phyloP scores from a whole-genome alignment of 2,329 filamentous ascomycete genomes.

The Ustulina deusta region DNA sequence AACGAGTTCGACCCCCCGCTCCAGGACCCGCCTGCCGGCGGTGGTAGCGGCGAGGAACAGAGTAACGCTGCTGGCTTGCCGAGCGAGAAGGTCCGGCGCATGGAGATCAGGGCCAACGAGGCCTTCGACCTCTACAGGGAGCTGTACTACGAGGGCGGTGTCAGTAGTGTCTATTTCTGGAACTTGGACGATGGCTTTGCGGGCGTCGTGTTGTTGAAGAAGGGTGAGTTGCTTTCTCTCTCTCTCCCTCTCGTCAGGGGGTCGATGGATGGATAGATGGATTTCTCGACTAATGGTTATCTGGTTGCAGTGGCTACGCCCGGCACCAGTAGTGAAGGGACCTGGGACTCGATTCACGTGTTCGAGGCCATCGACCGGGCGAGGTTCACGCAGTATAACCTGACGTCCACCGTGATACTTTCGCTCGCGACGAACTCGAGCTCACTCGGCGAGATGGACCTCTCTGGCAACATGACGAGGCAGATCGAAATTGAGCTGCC shows the following conservation, averaged over 20 bases:
- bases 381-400: slow-evolving; percentile 93
- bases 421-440: slow-evolving; percentile 76
- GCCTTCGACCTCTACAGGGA: slow-evolving; percentile 97
- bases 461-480: slow-evolving; percentile 97
- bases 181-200: slow-evolving; percentile 98
- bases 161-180: slow-evolving; percentile 98
- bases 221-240: slow-evolving; percentile 68
- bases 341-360: slow-evolving; percentile 99
- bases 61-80: slow-evolving; percentile 83
- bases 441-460: slow-evolving; percentile 84
- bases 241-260: not conserved
- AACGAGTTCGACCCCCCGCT: slow-evolving; percentile 97
- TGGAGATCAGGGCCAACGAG: slow-evolving; percentile 94
- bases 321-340: slow-evolving; percentile 76
- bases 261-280: not conserved
- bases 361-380: slow-evolving; percentile 96
- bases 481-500: slow-evolving; percentile 93
- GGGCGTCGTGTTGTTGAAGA: slow-evolving; percentile 95
- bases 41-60: slow-evolving; percentile 63
- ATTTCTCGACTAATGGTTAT: slow-evolving; percentile 1
- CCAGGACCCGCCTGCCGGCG: slow-evolving; percentile 59
- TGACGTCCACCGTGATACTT: slow-evolving; percentile 96
- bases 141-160: slow-evolving; percentile 95
- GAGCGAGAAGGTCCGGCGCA: slow-evolving; percentile 89
- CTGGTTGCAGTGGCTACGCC: slow-evolving; percentile 69